Evolutionary conservation across 2,329 filamentous ascomycete genomes (phyloP).

Genomic region (Dactylellina parvicollis): DNA sequence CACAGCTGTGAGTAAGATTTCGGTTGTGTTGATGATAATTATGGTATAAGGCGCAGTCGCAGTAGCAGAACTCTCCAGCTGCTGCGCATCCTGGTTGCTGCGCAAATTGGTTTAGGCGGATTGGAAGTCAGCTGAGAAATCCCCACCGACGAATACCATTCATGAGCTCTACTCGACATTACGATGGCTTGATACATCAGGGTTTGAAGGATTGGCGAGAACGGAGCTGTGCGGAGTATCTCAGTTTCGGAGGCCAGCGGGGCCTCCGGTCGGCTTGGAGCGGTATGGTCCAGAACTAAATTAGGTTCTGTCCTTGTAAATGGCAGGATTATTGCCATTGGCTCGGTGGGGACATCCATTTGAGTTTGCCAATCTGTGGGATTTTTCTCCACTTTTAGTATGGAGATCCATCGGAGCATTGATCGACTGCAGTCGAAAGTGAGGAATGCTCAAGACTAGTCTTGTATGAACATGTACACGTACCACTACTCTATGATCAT

Average conservation of each 20-base stretch:
- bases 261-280: slow-evolving; percentile 9
- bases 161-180: neutral
- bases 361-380: neutral
- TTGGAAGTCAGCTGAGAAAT: slow-evolving; percentile 4
- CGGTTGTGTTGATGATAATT: slow-evolving; percentile 15
- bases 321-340: slow-evolving; percentile 20
- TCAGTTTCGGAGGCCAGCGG: slow-evolving; percentile 9
- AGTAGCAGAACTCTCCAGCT: neutral
- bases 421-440: neutral
- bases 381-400: slow-evolving; percentile 3
- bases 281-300: slow-evolving; percentile 20
- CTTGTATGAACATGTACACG: no score
- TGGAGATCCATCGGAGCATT: neutral
- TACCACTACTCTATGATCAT: no score
- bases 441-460: no score
- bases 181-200: slow-evolving; percentile 8
- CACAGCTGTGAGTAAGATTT: neutral
- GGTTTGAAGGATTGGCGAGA: slow-evolving; percentile 5
- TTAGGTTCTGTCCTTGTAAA: slow-evolving; percentile 1
- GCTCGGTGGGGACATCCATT: slow-evolving; percentile 16
- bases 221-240: slow-evolving; percentile 29
- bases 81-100: neutral
- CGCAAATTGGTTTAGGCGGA: neutral
- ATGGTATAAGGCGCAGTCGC: slow-evolving; percentile 12
- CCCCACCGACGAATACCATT: slow-evolving; percentile 2